Evolutionary conservation across 2,329 filamentous ascomycete species (phyloP), one percentile per base, ranked within the genome.

Genomic region (Fusarium pseudocircinatum): DNA sequence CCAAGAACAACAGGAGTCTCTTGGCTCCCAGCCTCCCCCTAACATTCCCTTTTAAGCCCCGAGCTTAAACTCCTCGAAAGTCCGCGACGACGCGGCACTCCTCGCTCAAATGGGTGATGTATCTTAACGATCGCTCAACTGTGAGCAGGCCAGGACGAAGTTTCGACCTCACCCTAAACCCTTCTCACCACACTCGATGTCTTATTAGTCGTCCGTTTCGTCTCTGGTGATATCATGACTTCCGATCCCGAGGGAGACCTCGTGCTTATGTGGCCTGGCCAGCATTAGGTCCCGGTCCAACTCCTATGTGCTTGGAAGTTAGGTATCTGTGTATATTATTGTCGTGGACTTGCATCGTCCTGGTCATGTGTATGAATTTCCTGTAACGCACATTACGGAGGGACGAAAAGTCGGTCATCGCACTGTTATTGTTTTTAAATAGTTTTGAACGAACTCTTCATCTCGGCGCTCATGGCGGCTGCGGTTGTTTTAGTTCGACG

Each of bases 1-100:
- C 76, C 93, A 96, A 87, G 92, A 95, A 83, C 93, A 95, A 84
- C 93, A 95, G 83, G 92, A 94, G 82, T 82, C 83, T 69, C 78
- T 88, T 54, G 87, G 87, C 65, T 83, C 85, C 64, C 87, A 88
- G 77, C 74, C 79, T 57, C 80, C 82, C 57, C 83, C 87, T 73
- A 90, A 89, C 83, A 91, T 92, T 80, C 90, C 91, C 75, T 92
- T 92, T 82, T 92, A 92, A 87, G 68, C 70, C 46, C 50, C 36
- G 54, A 67, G 56, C 52, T 60, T 37, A 14, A 64, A 54, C 64
- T 60, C 60, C 62, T 60, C 63, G 65, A 73, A 76, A 73, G 59
- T 58, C 69, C 72, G 47, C 59, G 63, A 72, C 54, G 61, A 69
- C 66, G 63, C 61, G 47, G 59, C 66, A 74, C 71, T 73, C 67